Base-by-base conservation (phyloP, 192 early-diverging fungal species). In the Dissophora globulifera region DNA sequence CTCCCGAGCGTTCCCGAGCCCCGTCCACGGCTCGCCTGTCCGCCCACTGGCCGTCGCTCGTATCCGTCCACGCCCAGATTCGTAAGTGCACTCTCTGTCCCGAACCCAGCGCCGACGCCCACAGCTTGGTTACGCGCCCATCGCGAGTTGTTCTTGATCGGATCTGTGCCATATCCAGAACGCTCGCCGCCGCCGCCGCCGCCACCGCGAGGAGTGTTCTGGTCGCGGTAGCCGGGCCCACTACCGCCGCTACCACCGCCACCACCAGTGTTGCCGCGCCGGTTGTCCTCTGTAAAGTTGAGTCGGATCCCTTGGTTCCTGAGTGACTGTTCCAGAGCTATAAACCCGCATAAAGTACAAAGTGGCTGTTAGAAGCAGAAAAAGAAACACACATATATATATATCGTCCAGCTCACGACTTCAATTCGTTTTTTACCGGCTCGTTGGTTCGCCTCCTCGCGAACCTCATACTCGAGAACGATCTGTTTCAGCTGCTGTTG, bases 391-490 rank as follows among this genome's bases (percentile, higher is more conserved):
- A n/a, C n/a, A n/a, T n/a, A n/a, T n/a, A n/a, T n/a, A n/a, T n/a
- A n/a, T n/a, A n/a, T n/a, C n/a, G n/a, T n/a, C n/a, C n/a, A n/a
- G n/a, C n/a, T n/a, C n/a, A n/a, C n/a, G n/a, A n/a, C n/a, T n/a
- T n/a, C n/a, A n/a, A n/a, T n/a, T n/a, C n/a, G n/a, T n/a, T n/a
- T n/a, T n/a, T n/a, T 56, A 76, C 72, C 81, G 45, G 67, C 68
- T 20, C 81, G 75, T 32, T 82, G 81, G n/a, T 79, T 82, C 11
- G 82, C 78, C 42, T 82, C 83, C 62, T 94, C 94, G 27, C 91
- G 78, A 51, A 93, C 88, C 67, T 98, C 94, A 50, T 96, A 98
- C 67, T 87, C 91, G 25, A 99, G 83, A 11, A 99, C 98, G 29
- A 98, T 78, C 63, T 90, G 82, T 79, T 99, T 99, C 70, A 99